Percentiles rank a stretch among this genome's conserved stretches.
These are phyloP conservation scores for Dactylis glomerata DNA, from an alignment of 176 grass and related monocot genomes.

Conservation along the genomic window DNA sequence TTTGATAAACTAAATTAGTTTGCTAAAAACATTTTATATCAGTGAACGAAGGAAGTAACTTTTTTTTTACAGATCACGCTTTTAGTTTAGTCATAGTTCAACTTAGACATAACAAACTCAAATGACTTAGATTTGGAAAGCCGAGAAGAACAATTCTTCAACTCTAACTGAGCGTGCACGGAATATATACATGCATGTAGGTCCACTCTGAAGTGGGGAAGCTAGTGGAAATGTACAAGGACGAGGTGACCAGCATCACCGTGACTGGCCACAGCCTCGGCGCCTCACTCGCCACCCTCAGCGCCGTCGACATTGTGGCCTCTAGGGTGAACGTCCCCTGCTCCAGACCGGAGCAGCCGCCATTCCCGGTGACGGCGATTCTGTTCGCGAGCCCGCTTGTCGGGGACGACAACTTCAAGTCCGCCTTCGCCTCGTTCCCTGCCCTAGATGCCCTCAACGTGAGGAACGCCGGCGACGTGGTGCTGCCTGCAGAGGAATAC, in stretches of 20 bases:
- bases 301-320: conserved; percentile 59
- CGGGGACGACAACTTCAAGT: conserved; percentile 51
- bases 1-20: too few species aligned
- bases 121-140: too few species aligned
- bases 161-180: background rate
- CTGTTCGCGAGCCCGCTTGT: conserved; percentile 76
- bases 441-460: conserved; percentile 50
- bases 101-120: too few species aligned
- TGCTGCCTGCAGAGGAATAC: background rate
- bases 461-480: conserved; percentile 45
- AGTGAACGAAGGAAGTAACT: too few species aligned
- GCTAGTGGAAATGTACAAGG: conserved; percentile 47
- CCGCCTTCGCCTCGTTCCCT: conserved; percentile 11
- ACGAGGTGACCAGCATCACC: conserved; percentile 82
- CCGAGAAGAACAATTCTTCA: too few species aligned
- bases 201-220: conserved; percentile 47
- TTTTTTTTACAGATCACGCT: too few species aligned
- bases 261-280: conserved; percentile 81
- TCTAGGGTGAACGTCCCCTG: conserved; percentile 29
- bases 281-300: conserved; percentile 68
- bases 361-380: conserved; percentile 58
- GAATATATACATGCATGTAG: conserved; percentile 16
- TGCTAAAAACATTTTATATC: too few species aligned
- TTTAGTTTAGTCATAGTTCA: too few species aligned
- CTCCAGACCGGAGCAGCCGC: background rate